phyloP scores from a whole-genome alignment of 495 filamentous ascomycete genomes.

The Aspergillus nidulans region DNA sequence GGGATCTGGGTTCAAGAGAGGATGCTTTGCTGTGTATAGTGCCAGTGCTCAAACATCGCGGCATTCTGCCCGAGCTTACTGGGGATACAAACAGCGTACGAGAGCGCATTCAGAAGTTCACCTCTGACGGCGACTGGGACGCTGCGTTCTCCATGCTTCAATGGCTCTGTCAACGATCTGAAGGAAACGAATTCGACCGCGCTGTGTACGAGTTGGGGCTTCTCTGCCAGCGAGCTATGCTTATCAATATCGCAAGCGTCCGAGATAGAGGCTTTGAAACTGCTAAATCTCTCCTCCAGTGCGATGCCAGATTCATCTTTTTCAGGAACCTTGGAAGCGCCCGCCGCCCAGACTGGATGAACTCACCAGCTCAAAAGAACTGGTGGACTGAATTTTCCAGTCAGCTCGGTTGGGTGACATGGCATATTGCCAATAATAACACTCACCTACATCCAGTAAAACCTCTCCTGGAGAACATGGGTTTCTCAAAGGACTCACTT shows the following conservation, averaged over 20 bases:
- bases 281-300: not conserved
- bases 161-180: conserved; percentile 30
- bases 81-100: conserved; percentile 19
- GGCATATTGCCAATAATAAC: conserved; percentile 18
- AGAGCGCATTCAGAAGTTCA: conserved; percentile 9
- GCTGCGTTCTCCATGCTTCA: conserved; percentile 17
- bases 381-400: conserved; percentile 20
- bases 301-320: conserved; percentile 16
- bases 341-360: conserved; percentile 13
- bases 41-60: conserved; percentile 18
- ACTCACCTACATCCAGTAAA: conserved; percentile 7
- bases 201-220: conserved; percentile 27
- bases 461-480: not conserved
- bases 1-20: conserved; percentile 27
- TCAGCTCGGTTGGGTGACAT: conserved; percentile 31
- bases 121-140: conserved; percentile 20
- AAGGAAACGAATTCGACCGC: conserved; percentile 22
- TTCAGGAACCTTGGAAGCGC: not conserved
- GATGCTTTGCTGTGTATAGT: conserved; percentile 36
- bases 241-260: conserved; percentile 5
- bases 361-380: not conserved
- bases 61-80: conserved; percentile 24
- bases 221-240: conserved; percentile 27
- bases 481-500: not conserved
- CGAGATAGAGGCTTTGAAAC: conserved; percentile 15